Evolutionary conservation across 2,329 filamentous ascomycete genomes (phyloP), one percentile per base, ranked within the genome.

Genomic region (Pseudonectria foliicola): DNA sequence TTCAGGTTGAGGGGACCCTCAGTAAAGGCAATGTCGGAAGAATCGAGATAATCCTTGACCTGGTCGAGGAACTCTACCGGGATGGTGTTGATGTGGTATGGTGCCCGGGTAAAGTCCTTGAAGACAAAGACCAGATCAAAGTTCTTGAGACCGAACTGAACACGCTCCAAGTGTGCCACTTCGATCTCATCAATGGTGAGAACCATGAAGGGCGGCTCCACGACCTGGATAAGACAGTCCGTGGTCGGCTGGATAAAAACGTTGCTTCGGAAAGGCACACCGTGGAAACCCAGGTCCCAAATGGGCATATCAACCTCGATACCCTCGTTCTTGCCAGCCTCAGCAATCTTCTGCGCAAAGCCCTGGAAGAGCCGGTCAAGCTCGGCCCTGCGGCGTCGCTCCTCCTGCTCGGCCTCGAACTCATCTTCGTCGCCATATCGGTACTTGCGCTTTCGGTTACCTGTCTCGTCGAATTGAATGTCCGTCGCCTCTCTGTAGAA

Each of bases 41-140:
- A 89, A 62, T 98, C 90, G 8, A 98, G 76, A 81, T 92, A 98
- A 56, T 98, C 93, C 63, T 96, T 96, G 48, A 98, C 90, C 35
- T 86, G 82, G 49, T 98, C 92, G 4, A 98, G 73, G 3, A 83
- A 86, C 57, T 98, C 92, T 15, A 98, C 87, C 0, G 92, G 93
- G 44, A 98, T 96, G 6, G 92, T 98, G 66, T 98, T 98, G 70
- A 98, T 83, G 61, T 98, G 92, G 37, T 83, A 84, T 2, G 90
- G 90, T 3, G 86, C 64, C n/a, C 89, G 79, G 35, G 84, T 78
- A 63, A 95, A 96, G 65, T 98, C 92, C 56, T 96, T 96, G 72
- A 95, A 96, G 25, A 98, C 85, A 55, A 96, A 89, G 13, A 98
- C 92, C 61, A 98, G 80, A 63, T 98, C 92, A 60, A 98, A 98